These are phyloP conservation scores for Tolypocladium tundrense DNA, from an alignment of 2,329 filamentous ascomycete species.

Conservation along the genomic window DNA sequence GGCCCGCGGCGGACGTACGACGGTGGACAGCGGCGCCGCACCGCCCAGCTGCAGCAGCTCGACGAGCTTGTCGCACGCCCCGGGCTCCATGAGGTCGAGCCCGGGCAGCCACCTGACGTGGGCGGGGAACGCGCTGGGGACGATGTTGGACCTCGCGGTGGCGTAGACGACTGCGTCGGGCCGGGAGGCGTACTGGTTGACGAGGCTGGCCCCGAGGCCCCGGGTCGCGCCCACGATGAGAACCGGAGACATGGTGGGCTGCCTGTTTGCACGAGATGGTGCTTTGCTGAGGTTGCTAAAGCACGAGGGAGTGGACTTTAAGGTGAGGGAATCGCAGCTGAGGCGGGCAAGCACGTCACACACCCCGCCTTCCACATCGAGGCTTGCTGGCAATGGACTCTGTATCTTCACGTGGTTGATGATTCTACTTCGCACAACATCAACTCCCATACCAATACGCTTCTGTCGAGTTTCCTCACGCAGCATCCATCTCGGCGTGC, in stretches of 20 bases:
- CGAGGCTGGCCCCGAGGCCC: conserved; percentile 54
- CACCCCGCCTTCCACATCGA: not conserved
- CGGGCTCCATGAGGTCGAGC: conserved; percentile 42
- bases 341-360: not conserved
- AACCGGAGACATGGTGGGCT: conserved; percentile 32
- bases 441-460: too few species aligned
- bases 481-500: too few species aligned
- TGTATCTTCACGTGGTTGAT: too few species aligned
- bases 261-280: too few species aligned
- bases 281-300: not conserved
- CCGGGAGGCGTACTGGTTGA: conserved; percentile 43
- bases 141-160: conserved; percentile 40
- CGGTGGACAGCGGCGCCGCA: conserved; percentile 28
- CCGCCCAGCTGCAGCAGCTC: conserved; percentile 23
- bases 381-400: not conserved
- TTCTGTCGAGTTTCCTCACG: too few species aligned
- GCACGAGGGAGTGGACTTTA: not conserved
- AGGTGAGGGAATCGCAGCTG: not conserved
- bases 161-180: conserved; percentile 42
- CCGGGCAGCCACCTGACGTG: conserved; percentile 45
- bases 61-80: conserved; percentile 37
- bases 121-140: conserved; percentile 30
- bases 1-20: conserved; percentile 20
- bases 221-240: conserved; percentile 60
- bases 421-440: too few species aligned